phyloP scores from a whole-genome alignment of 2,329 filamentous ascomycete species.

The Colletotrichum tabaci region DNA sequence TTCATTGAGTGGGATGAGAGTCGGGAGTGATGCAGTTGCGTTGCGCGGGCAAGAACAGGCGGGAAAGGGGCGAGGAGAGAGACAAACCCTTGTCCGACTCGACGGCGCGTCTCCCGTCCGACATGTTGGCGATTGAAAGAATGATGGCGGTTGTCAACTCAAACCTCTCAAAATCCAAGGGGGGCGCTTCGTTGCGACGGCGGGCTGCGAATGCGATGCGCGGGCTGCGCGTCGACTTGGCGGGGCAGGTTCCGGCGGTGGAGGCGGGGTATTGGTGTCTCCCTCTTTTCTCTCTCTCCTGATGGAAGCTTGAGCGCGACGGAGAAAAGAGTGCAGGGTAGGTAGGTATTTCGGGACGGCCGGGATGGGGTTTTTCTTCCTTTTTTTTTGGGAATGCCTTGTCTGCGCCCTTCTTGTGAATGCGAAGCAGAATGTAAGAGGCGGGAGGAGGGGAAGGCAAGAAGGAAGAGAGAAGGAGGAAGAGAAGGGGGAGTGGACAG shows the following conservation, averaged over 20 bases:
- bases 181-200: conserved; percentile 14
- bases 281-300: background rate
- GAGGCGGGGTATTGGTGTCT: conserved; percentile 34
- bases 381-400: background rate
- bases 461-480: background rate
- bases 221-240: conserved; percentile 3
- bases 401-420: background rate
- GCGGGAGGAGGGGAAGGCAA: too few relatives aligned
- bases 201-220: conserved; percentile 18
- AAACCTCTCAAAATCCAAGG: background rate
- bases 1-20: conserved; percentile 1
- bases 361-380: background rate
- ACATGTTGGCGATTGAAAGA: conserved; percentile 31
- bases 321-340: background rate
- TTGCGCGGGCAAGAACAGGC: background rate
- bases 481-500: too few relatives aligned
- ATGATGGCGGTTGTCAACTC: conserved; percentile 7
- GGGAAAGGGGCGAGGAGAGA: background rate
- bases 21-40: background rate
- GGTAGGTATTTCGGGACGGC: background rate
- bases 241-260: conserved; percentile 38
- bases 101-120: conserved; percentile 50
- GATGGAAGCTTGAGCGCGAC: conserved; percentile 4
- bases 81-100: conserved; percentile 57
- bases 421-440: background rate